Evolutionary conservation across 2,329 filamentous ascomycete species (phyloP).

Genomic region (Epichloe brachyelytri): DNA sequence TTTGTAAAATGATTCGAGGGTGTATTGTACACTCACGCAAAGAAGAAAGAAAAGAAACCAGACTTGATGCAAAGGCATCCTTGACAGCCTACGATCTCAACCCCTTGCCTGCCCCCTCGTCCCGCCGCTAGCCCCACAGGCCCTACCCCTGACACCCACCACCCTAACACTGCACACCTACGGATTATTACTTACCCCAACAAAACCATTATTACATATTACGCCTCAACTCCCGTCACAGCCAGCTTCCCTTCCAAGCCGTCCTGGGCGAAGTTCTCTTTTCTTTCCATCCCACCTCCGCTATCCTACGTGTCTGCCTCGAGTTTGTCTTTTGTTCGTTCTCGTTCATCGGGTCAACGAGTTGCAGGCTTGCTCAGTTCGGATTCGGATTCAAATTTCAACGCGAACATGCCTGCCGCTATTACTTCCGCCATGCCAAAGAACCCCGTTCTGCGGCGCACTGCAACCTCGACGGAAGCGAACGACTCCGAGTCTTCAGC

Average conservation of each 20-base stretch:
- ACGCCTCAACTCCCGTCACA: neutral
- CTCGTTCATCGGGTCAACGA: neutral
- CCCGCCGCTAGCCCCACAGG: neutral
- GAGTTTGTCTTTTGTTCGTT: neutral
- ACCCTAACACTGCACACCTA: neutral
- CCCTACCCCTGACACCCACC: neutral
- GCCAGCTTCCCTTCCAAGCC: neutral
- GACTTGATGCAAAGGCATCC: neutral
- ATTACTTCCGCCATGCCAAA: constrained; percentile 29
- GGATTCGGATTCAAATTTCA: neutral
- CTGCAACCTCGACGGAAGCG: constrained; percentile 32
- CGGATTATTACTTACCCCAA: neutral
- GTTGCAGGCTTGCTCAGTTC: neutral
- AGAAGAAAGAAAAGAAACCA: too few relatives aligned
- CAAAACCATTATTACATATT: neutral
- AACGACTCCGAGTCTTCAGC: constrained; percentile 43
- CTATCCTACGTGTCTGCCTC: neutral
- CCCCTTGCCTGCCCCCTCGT: neutral
- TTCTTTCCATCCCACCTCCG: neutral
- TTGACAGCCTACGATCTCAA: neutral
- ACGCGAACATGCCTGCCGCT: constrained; percentile 32
- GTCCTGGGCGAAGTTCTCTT: neutral
- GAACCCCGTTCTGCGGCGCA: constrained; percentile 35
- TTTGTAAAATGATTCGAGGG: too few relatives aligned
- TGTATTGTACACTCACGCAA: too few relatives aligned